Conservation (phyloP, 31 red algal genomes). For the Bonnemaisonia californica region DNA sequence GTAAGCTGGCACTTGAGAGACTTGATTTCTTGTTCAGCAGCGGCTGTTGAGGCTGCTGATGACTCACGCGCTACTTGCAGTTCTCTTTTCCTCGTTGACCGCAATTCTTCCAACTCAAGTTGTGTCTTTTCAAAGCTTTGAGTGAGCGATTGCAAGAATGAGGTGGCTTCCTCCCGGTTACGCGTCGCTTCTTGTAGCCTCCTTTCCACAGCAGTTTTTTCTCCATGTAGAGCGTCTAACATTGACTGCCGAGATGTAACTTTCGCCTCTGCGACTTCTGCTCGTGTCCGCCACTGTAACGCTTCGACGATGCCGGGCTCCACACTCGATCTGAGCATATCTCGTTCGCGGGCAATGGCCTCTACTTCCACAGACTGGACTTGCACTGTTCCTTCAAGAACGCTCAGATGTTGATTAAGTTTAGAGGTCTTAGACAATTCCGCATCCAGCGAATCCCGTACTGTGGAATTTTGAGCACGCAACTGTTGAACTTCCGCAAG, state of each 20-base stretch:
- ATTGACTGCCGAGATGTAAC: constrained; percentile 7
- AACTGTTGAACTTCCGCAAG: constrained; percentile 31
- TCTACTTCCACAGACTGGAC: constrained; percentile 18
- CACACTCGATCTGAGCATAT: constrained; percentile 25
- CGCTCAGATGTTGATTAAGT: constrained; percentile 3
- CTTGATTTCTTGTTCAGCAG: constrained; percentile 31
- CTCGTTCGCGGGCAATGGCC: constrained; percentile 38
- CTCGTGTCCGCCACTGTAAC: constrained; percentile 41
- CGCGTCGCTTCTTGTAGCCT: constrained; percentile 13
- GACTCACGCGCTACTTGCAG: constrained; percentile 50
- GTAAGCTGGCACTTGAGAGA: constrained; percentile 17
- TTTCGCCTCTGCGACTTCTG: constrained; percentile 47
- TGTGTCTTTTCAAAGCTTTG: constrained; percentile 18
- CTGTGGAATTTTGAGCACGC: constrained; percentile 12
- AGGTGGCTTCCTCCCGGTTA: constrained; percentile 20
- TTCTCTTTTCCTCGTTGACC: constrained; percentile 34
- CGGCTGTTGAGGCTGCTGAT: constrained; percentile 19
- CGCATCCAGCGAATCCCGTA: constrained; percentile 30
- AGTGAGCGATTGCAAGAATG: background rate
- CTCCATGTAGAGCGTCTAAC: constrained; percentile 13
- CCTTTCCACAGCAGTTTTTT: constrained; percentile 7
- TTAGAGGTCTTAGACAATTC: constrained; percentile 36
- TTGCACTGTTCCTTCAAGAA: constrained; percentile 21
- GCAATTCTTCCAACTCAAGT: constrained; percentile 31
- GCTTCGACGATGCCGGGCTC: constrained; percentile 20